Conservation (phyloP, 208 protist species). For the Crithidia expoeki region DNA sequence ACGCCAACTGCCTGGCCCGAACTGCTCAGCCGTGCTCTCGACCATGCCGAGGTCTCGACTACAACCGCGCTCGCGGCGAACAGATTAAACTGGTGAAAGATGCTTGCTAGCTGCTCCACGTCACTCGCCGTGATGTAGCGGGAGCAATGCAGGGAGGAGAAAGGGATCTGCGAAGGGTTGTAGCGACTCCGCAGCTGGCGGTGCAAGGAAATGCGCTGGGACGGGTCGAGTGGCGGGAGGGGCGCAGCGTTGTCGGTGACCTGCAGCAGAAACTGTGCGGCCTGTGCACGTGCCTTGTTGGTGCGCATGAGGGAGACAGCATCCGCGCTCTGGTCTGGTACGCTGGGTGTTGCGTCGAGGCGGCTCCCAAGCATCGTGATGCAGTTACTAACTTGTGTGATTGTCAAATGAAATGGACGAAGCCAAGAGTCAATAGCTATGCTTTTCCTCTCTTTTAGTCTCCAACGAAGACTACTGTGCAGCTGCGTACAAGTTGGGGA, state of each 20-base stretch:
- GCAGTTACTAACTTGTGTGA: no score
- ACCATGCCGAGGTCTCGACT: not conserved
- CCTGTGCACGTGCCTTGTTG: conserved; percentile 47
- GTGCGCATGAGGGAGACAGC: conserved; percentile 21
- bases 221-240: conserved; percentile 36
- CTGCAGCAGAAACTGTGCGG: conserved; percentile 46
- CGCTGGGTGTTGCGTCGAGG: not conserved
- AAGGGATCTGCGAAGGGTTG: conserved; percentile 71
- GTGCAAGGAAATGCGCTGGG: conserved; percentile 41
- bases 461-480: no score
- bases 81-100: conserved; percentile 57
- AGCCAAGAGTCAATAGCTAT: no score
- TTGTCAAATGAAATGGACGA: no score
- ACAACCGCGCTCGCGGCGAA: conserved; percentile 13
- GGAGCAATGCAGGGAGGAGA: conserved; percentile 61
- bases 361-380: not conserved
- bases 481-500: no score
- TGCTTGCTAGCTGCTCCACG: conserved; percentile 40
- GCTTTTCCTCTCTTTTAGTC: no score
- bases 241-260: conserved; percentile 36
- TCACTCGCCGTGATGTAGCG: conserved; percentile 56
- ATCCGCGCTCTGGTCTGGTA: not conserved
- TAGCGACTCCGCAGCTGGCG: conserved; percentile 74
- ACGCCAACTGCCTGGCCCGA: not conserved
- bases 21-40: not conserved